Evolutionary conservation across 768 basidiomycete species (phyloP).

Genomic region (Steccherinum ochraceum): DNA sequence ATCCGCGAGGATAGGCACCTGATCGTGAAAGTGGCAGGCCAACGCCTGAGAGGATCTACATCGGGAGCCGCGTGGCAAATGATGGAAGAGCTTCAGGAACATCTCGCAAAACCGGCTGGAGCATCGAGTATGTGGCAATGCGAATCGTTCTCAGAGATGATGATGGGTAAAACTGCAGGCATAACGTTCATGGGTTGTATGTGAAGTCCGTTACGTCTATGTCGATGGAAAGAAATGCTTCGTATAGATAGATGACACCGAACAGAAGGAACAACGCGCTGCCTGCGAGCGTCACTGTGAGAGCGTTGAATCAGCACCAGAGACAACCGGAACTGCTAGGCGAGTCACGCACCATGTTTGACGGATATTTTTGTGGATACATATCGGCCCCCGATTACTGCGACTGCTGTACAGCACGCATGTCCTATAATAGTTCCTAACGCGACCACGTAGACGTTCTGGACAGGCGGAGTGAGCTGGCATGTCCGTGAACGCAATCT

Average conservation of each 20-base stretch:
- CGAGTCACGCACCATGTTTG: slow-evolving; percentile 67
- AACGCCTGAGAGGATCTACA: background rate
- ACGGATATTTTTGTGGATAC: slow-evolving; percentile 92
- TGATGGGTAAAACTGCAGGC: background rate
- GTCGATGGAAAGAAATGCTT: slow-evolving; percentile 28
- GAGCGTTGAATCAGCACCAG: slow-evolving; percentile 1
- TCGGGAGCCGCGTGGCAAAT: background rate
- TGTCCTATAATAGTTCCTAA: slow-evolving; percentile 89
- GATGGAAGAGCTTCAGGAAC: background rate
- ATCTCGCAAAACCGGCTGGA: background rate
- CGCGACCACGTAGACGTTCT: slow-evolving; percentile 92
- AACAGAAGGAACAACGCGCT: slow-evolving; percentile 79
- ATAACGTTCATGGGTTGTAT: background rate
- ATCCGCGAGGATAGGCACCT: background rate
- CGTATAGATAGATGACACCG: slow-evolving; percentile 70
- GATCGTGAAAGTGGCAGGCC: background rate
- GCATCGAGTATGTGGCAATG: background rate
- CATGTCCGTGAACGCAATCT: background rate
- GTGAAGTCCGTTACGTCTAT: slow-evolving; percentile 14
- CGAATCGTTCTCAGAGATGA: background rate
- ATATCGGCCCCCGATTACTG: slow-evolving; percentile 90
- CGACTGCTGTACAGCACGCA: slow-evolving; percentile 77
- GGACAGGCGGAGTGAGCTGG: slow-evolving; percentile 12
- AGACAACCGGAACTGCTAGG: background rate
- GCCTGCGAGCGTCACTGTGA: slow-evolving; percentile 76